phyloP scores from a whole-genome alignment of 2,329 filamentous ascomycete species.

The Colletotrichum tamarilloi region DNA sequence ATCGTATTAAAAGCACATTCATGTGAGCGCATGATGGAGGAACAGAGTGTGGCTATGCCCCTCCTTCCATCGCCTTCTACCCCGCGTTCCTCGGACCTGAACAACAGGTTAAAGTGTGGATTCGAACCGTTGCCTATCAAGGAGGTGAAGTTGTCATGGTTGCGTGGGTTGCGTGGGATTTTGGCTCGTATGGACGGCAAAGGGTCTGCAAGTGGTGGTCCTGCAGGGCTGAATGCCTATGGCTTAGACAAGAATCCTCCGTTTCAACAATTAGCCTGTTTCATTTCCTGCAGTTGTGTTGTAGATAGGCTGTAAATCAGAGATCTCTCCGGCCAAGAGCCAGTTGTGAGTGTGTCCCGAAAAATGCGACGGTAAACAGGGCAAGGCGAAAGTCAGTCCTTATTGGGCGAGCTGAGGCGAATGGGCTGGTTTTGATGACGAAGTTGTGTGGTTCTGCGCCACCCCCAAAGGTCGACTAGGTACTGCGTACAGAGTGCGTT shows the following conservation, averaged over 20 bases:
- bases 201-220: background rate
- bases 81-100: slow-evolving; percentile 11
- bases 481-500: background rate
- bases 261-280: slow-evolving; percentile 27
- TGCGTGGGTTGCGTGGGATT: slow-evolving; percentile 16
- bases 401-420: slow-evolving; percentile 9
- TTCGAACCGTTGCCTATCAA: slow-evolving; percentile 4
- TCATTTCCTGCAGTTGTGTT: slow-evolving; percentile 21
- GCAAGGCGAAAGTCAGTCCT: background rate
- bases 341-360: background rate
- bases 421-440: slow-evolving; percentile 12
- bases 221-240: too few relatives aligned
- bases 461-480: background rate
- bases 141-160: slow-evolving; percentile 20
- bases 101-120: slow-evolving; percentile 2
- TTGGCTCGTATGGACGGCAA: slow-evolving; percentile 14
- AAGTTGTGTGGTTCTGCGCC: slow-evolving; percentile 8
- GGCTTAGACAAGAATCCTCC: background rate
- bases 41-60: slow-evolving; percentile 23
- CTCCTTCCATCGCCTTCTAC: slow-evolving; percentile 20
- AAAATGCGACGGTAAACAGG: background rate
- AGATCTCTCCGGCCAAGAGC: background rate
- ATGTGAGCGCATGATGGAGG: slow-evolving; percentile 4
- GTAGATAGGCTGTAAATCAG: slow-evolving; percentile 1
- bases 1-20: slow-evolving; percentile 1